Conservation (phyloP, 371 early-diverging fungal species). For the Mucor irregularis region DNA sequence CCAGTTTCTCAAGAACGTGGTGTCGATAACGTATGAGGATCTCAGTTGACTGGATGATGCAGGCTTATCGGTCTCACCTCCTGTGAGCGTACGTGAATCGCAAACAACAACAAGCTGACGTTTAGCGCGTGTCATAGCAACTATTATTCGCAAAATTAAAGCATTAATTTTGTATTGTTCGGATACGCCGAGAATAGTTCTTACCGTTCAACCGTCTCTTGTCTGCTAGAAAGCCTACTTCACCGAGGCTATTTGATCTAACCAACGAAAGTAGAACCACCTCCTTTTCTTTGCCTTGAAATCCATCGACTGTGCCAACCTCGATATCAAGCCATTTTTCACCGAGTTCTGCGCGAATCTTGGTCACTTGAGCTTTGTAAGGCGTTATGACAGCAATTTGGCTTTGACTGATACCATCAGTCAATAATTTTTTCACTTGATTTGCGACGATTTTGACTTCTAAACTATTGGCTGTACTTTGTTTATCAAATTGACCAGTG, state of each 20-base stretch:
- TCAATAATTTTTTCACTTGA: conserved; percentile 62
- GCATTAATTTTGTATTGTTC: background rate
- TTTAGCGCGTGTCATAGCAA: conserved; percentile 92
- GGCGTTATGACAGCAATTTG: conserved; percentile 87
- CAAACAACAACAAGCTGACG: conserved; percentile 86
- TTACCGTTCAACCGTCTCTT: conserved; percentile 77
- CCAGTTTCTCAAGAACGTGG: no score
- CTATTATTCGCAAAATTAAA: conserved; percentile 41
- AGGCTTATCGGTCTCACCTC: background rate
- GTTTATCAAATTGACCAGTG: conserved; percentile 54
- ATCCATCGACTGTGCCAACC: conserved; percentile 92
- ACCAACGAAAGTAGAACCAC: conserved; percentile 87
- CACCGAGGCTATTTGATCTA: conserved; percentile 73
- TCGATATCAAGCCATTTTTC: conserved; percentile 55
- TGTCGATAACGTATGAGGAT: conserved; percentile 47
- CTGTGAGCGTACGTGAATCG: conserved; percentile 62
- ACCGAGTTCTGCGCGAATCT: conserved; percentile 27
- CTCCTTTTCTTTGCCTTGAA: conserved; percentile 95
- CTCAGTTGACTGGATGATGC: conserved; percentile 32
- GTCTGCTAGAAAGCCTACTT: conserved; percentile 89
- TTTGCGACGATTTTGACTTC: conserved; percentile 67
- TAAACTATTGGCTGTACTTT: conserved; percentile 66
- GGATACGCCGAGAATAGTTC: background rate
- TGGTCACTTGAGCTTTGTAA: conserved; percentile 77
- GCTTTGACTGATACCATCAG: conserved; percentile 47